Base-by-base conservation (phyloP, 2,329 filamentous ascomycete species). In the Scorias spongiosa region DNA sequence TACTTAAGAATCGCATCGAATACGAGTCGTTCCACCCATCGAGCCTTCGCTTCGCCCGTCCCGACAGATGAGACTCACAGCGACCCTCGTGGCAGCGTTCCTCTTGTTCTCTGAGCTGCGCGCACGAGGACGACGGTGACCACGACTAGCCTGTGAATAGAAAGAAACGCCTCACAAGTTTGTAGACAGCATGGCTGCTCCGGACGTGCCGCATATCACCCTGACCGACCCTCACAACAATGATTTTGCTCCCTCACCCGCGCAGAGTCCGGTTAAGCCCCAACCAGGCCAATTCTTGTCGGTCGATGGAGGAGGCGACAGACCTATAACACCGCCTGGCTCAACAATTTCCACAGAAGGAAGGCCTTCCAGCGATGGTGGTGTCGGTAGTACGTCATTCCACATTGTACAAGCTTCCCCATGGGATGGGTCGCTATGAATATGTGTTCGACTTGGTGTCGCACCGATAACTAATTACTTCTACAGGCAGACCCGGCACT, bases 171-270 rank as follows among this genome's bases (percentile, higher is more conserved):
- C 15, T 18, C 20, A 7, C 20, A 26, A 3, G 20, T 26, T 26
- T 26, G 20, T 26, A 26, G 20, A 26, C 20, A 40, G 17, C 26
- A 67, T 65, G 63, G 54, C 60, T 40, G 59, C 65, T 39, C 49
- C 53, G 26, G 11, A 11, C 34, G 46, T 67, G 41, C 64, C 67
- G 37, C 61, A 62, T 46, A 68, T 69, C 55, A 64, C 61, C 50
- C 59, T 66, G 44, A 65, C 63, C 32, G 65, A 69, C 55, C 60
- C 65, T 46, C 59, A 62, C 15, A 56, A 56, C 46, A 54, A 53
- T 47, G 57, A 62, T 44, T 45, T 51, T 28, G 52, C 53, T 40
- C 55, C 63, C 18, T 50, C 50, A 36, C 48, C 52, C 9, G 46
- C 54, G 3, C 38, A 40, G 38, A 18, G 14, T 12, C 38, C 38